phyloP scores from a whole-genome alignment of 805 yeast genomes.

The Candida suzukii region DNA sequence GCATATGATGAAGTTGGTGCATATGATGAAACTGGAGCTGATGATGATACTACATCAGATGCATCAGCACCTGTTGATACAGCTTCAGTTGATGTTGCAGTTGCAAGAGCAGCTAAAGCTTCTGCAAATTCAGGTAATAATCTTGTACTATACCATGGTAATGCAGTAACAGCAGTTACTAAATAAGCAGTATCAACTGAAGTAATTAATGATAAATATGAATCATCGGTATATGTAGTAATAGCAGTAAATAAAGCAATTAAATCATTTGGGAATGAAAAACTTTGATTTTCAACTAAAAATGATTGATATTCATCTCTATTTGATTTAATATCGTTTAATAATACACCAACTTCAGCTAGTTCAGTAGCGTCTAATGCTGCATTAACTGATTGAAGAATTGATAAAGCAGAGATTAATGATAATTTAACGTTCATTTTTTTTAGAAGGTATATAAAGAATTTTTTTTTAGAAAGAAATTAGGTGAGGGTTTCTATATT shows the following conservation, averaged over 20 bases:
- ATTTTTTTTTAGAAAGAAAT: no score
- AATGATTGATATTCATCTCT: conserved; percentile 8
- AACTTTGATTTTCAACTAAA: conserved; percentile 4
- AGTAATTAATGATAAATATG: conserved; percentile 34
- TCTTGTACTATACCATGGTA: conserved; percentile 30
- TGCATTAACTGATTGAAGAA: background rate
- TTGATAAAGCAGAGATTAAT: no score
- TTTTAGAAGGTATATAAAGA: no score
- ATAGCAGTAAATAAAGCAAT: conserved; percentile 26
- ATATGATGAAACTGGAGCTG: background rate
- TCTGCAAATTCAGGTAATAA: conserved; percentile 13
- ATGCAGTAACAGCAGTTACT: conserved; percentile 20
- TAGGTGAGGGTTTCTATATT: no score
- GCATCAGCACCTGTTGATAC: conserved; percentile 4
- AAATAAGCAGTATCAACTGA: conserved; percentile 9
- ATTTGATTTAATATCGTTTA: conserved; percentile 8
- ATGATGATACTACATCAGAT: conserved; percentile 1
- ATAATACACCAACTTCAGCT: conserved; percentile 1
- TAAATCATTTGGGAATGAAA: conserved; percentile 16
- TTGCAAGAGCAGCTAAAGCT: conserved; percentile 8
- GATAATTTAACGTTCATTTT: no score
- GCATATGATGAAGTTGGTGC: background rate
- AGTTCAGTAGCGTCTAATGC: background rate
- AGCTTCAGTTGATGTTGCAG: conserved; percentile 6
- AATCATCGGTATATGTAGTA: conserved; percentile 34